These are phyloP conservation scores for Ogataea populi-albae DNA, from an alignment of 805 yeast species.

Conservation along the genomic window DNA sequence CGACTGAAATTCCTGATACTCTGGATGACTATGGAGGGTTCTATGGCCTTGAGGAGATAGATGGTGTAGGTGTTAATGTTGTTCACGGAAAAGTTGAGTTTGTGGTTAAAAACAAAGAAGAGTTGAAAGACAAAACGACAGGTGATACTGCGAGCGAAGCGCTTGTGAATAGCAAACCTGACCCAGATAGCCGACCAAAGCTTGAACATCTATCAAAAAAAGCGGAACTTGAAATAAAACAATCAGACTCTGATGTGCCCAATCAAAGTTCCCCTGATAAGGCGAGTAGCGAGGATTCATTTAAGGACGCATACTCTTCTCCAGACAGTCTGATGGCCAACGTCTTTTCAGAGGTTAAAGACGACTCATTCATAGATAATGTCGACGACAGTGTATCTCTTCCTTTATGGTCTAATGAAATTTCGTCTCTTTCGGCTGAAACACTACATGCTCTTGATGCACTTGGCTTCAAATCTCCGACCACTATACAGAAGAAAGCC, in stretches of 20 bases:
- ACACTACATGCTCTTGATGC: conserved; percentile 59
- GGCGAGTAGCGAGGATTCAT: no score
- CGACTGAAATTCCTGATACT: conserved; percentile 79
- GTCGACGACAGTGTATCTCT: conserved; percentile 40
- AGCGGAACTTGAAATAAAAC: no score
- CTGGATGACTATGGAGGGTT: conserved; percentile 87
- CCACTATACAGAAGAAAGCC: conserved; percentile 75
- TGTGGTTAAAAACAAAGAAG: conserved; percentile 38
- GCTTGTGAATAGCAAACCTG: conserved; percentile 17
- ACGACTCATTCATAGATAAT: conserved; percentile 10
- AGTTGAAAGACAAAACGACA: conserved; percentile 17
- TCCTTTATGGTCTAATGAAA: conserved; percentile 56
- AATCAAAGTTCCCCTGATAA: no score
- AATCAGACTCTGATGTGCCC: no score
- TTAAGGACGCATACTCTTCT: no score
- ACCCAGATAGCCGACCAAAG: no score
- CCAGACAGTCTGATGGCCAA: conserved; percentile 14
- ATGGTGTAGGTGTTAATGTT: conserved; percentile 82
- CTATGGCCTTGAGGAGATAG: conserved; percentile 90
- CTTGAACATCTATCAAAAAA: no score
- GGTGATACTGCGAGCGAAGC: conserved; percentile 16
- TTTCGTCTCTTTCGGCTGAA: conserved; percentile 46
- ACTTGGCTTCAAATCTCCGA: conserved; percentile 65
- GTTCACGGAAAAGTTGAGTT: conserved; percentile 67
- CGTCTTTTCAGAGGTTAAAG: conserved; percentile 14